Evolutionary conservation across 1,284 basidiomycete genomes (phyloP), one percentile per base, ranked within the genome.

Genomic region (Tylopilus sp.): DNA sequence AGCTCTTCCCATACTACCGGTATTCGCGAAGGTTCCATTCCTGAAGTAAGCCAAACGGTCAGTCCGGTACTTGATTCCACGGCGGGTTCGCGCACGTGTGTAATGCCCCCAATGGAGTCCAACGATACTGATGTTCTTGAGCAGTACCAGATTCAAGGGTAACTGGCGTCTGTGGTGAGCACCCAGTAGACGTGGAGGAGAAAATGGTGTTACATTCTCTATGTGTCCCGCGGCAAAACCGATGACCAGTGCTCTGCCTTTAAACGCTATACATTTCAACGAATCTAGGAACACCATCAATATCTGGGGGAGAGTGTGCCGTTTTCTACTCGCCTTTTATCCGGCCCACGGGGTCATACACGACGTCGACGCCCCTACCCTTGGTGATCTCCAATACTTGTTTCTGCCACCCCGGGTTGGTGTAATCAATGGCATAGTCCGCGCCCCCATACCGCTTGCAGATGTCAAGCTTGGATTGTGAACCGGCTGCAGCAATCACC

Each of bases 201-300:
- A 1, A 23, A 21, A 41, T 19, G 16, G 11, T 9, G n/a, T 28
- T 52, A 91, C 89, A 71, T 93, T 93, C 67, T 98, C 95, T 54
- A 98, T 97, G 8, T 73, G 69, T 10, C 94, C 92, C 10, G 82
- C 86, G 7, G 90, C 92, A 69, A 97, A 95, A 15, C 96, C 96
- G 46, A 99, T 86, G 23, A 98, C 89, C 18, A 98, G 64, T 4
- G 91, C 84, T 12, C 96, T 80, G 2, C 93, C 92, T 68, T 96
- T 96, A 86, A 93, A 97, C 1, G 89, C 90, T 50, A 96, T 92
- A 65, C 92, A 95, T 67, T 96, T 96, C 52, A 97, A 65, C 26
- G 79, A 82, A 60, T 90, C 88, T 64, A 15, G 44, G 38, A 18
- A 19, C 26, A 2, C 31, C 2, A 13, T 55, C 33, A 48, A 36